phyloP scores from a whole-genome alignment of 108 stramenopile genomes.

The Skeletonema menzelii region DNA sequence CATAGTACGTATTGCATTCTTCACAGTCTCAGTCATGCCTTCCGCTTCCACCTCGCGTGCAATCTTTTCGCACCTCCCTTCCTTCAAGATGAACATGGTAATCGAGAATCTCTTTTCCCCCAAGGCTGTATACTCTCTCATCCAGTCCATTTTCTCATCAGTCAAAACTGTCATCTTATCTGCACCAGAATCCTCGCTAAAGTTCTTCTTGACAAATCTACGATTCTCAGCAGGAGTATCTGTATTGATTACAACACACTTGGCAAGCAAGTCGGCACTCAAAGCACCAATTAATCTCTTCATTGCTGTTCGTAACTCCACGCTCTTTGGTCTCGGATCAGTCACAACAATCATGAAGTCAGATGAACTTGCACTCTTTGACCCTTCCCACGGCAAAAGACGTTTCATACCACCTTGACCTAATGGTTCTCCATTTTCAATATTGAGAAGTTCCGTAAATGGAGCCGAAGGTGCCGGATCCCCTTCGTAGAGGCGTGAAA shows the following conservation, averaged over 20 bases:
- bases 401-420: constrained; percentile 43
- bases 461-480: constrained; percentile 74
- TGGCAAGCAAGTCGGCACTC: constrained; percentile 47
- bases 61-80: constrained; percentile 66
- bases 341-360: constrained; percentile 69
- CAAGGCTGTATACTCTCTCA: constrained; percentile 68
- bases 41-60: constrained; percentile 70
- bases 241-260: constrained; percentile 70
- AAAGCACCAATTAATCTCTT: constrained; percentile 32
- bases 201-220: constrained; percentile 70
- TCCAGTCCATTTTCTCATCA: constrained; percentile 80
- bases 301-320: constrained; percentile 61
- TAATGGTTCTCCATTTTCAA: constrained; percentile 57
- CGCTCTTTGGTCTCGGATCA: constrained; percentile 74
- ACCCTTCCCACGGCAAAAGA: constrained; percentile 62
- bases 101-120: constrained; percentile 81
- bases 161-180: constrained; percentile 36
- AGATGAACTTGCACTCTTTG: neutral
- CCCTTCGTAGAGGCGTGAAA: constrained; percentile 73
- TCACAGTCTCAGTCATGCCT: constrained; percentile 45
- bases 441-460: constrained; percentile 63
- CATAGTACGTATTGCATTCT: constrained; percentile 40
- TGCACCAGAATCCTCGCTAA: constrained; percentile 15
- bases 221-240: constrained; percentile 82
- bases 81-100: constrained; percentile 66